Evolutionary conservation across 106 monocot species (phyloP), one percentile per base, ranked within the genome.

Genomic region (Cymbidium sinense): DNA sequence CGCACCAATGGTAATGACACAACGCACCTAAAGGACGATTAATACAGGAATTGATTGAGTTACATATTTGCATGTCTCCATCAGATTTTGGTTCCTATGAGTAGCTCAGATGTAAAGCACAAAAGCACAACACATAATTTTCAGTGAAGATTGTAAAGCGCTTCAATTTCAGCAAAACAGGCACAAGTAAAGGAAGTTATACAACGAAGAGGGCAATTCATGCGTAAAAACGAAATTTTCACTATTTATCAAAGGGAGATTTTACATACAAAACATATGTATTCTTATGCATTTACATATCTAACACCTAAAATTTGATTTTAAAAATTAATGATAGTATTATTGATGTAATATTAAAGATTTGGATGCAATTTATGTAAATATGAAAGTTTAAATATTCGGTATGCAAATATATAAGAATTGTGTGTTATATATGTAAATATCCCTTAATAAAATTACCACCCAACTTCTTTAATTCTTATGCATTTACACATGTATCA

Each of bases 1-100:
- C 71, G 21, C 3, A 37, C 36, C 5, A 36, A 43, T 43, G 74
- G 74, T 25, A 34, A 74, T 43, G 28, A 43, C 43, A n/a, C 10
- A 52, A 72, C n/a, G 4, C 83, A 98, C 98, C 94, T 87, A 94
- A 82, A 81, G 91, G 90, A 11, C 83, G 90, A 83, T 94, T 98
- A 31, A 94, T 86, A 69, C 70, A 90, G 35, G 64, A 78, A 76
- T 98, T 94, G 35, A 98, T 90, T 9, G 84, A 83, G 75, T 65
- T 84, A 76, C 94, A 98, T 84, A 92, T 65, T 67, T 86, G 83
- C 50, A 41, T 10, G 58, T 98, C 98, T 19, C 82, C 85, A 81
- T 88, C 92, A 79, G 84, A 78, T 50, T 72, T 79, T 67, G 94
- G 87, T 64, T 98, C 98, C 98, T 98, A 76, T 17, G 12, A 50